Percentiles rank a stretch among this genome's conserved stretches.
These are phyloP conservation scores for Amesomyces nigricolor DNA, from an alignment of 2,329 filamentous ascomycete genomes.

Conservation along the genomic window DNA sequence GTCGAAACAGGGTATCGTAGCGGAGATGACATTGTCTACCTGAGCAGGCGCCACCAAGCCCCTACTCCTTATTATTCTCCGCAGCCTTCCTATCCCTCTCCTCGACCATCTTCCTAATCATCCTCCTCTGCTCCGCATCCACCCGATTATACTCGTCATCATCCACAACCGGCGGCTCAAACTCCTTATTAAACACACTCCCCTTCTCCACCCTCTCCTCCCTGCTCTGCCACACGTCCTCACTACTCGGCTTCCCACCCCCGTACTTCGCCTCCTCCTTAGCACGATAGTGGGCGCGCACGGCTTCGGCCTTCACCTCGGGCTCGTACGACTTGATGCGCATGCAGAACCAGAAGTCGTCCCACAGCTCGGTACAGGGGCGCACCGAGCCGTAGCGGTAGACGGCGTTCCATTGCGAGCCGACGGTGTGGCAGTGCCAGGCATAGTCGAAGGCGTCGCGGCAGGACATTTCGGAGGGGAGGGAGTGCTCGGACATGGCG, in stretches of 20 bases:
- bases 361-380: slow-evolving; percentile 78
- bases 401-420: slow-evolving; percentile 84
- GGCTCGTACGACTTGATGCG: slow-evolving; percentile 61
- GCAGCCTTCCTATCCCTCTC: not conserved
- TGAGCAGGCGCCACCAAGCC: too few relatives aligned
- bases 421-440: slow-evolving; percentile 88
- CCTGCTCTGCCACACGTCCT: slow-evolving; percentile 83
- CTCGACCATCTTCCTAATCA: slow-evolving; percentile 31
- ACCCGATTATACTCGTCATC: slow-evolving; percentile 40
- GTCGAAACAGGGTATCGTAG: not conserved
- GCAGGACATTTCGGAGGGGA: slow-evolving; percentile 82
- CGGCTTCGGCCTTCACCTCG: slow-evolving; percentile 52
- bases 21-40: slow-evolving; percentile 1
- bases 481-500: slow-evolving; percentile 56
- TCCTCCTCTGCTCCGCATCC: slow-evolving; percentile 35
- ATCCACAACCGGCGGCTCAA: slow-evolving; percentile 33
- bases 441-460: slow-evolving; percentile 84
- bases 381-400: slow-evolving; percentile 79
- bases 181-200: slow-evolving; percentile 39
- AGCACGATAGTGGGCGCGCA: slow-evolving; percentile 62
- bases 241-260: slow-evolving; percentile 62
- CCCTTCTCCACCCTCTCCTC: slow-evolving; percentile 51
- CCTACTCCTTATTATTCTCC: slow-evolving; percentile 23
- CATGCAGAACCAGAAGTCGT: slow-evolving; percentile 98
- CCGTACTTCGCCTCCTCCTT: slow-evolving; percentile 62